phyloP scores from a whole-genome alignment of 2,329 filamentous ascomycete genomes.

The Talaromyces sp. region DNA sequence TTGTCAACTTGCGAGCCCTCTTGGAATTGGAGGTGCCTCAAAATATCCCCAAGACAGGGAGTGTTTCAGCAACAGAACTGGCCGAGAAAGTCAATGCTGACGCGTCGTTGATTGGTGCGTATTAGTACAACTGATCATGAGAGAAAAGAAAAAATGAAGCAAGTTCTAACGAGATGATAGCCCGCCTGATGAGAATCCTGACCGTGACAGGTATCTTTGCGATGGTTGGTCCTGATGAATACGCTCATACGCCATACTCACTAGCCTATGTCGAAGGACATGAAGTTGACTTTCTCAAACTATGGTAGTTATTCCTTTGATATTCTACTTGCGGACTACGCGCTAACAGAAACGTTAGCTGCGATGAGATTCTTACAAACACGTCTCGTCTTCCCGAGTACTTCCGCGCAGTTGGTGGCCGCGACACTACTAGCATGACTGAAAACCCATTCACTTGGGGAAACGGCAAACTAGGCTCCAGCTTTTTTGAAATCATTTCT shows the following conservation, averaged over 20 bases:
- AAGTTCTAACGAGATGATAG: conserved; percentile 16
- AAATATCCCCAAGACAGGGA: conserved; percentile 27
- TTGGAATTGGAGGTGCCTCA: conserved; percentile 24
- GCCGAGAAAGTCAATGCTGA: conserved; percentile 32
- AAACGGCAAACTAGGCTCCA: conserved; percentile 28
- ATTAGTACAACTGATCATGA: background rate
- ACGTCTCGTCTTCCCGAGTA: conserved; percentile 23
- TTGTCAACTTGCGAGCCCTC: conserved; percentile 24
- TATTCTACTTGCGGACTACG: background rate
- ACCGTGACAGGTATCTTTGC: conserved; percentile 29
- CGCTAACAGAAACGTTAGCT: background rate
- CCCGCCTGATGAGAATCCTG: conserved; percentile 28
- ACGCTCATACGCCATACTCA: conserved; percentile 28
- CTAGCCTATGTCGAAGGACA: conserved; percentile 27
- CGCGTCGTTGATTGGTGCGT: conserved; percentile 23
- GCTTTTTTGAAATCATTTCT: conserved; percentile 28
- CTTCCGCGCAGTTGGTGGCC: conserved; percentile 27
- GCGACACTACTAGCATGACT: conserved; percentile 26
- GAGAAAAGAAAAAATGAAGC: background rate
- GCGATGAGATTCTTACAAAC: conserved; percentile 16
- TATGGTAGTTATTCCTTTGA: conserved; percentile 20
- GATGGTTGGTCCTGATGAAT: conserved; percentile 26
- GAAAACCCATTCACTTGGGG: conserved; percentile 30
- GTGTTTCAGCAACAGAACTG: conserved; percentile 23
- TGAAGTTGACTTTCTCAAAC: conserved; percentile 28